Base-by-base conservation (phyloP, 192 early-diverging fungal species). In the Fimicolochytrium jonesii region DNA sequence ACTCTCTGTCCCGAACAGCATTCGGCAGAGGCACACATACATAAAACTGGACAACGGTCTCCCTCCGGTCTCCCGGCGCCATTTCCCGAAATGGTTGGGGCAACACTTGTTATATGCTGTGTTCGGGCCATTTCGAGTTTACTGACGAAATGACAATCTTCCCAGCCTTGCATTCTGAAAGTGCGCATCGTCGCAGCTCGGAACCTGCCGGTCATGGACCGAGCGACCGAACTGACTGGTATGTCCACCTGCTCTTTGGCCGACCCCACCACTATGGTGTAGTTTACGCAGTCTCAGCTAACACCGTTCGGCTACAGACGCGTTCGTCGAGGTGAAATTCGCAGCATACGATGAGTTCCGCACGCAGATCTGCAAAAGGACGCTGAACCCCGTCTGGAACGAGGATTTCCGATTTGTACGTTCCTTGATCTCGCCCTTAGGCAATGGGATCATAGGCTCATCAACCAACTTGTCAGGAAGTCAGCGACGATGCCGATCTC, bases 131-230 rank as follows among this genome's bases (percentile, higher is more conserved):
- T n/a, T n/a, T n/a, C n/a, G n/a, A n/a, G n/a, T n/a, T n/a, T n/a
- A n/a, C n/a, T n/a, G n/a, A n/a, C n/a, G 37, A 39, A 39, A 39
- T 17, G 10, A 17, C 9, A 39, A 9, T 39, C 37, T 3, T 53
- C 25, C 2, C 37, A 74, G 89, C 89, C 90, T 30, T 90, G 87
- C 71, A 81, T 92, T 32, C 71, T 92, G 33, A 89, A 89, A 71
- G 82, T 92, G 45, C 79, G 80, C 37, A 79, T 92, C 45, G 66
- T 77, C 43, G 71, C 75, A 3, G 90, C 88, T 4, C 67, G 87
- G 54, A 86, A 91, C 56, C 77, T 92, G 59, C 90, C 90, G 9
- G 80, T 92, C 52, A 92, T 92, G 90, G 90, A 92, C 75, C 69
- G 88, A 54, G 74, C 85, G 22, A 86, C 88, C 5, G 88, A 88